Conservation (phyloP, 2,329 filamentous ascomycete genomes). For the Xenoacremonium recifei region DNA sequence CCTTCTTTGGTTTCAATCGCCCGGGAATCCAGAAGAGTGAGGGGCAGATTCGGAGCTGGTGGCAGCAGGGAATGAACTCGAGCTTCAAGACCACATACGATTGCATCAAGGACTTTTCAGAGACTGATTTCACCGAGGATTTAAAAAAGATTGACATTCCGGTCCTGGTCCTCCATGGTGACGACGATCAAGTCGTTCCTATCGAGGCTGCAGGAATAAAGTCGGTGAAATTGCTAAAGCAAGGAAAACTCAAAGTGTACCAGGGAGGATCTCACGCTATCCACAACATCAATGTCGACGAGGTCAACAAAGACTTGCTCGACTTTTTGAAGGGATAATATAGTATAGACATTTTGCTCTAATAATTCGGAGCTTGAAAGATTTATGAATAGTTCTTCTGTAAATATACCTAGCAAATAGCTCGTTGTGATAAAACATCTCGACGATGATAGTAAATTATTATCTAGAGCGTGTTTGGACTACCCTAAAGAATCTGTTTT, state of each 20-base stretch:
- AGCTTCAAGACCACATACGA: not conserved
- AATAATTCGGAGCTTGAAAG: too few relatives aligned
- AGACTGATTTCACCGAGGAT: not conserved
- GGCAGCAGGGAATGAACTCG: not conserved
- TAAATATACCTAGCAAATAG: too few relatives aligned
- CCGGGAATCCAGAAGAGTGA: slow-evolving; percentile 19
- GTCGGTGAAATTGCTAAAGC: not conserved
- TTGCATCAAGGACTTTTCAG: not conserved
- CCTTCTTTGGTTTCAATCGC: slow-evolving; percentile 55
- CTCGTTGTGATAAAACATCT: too few relatives aligned
- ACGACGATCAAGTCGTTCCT: not conserved
- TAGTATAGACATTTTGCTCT: too few relatives aligned
- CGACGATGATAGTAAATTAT: too few relatives aligned
- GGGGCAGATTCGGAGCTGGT: slow-evolving; percentile 9
- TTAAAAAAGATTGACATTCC: not conserved
- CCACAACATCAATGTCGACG: not conserved
- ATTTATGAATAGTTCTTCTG: too few relatives aligned
- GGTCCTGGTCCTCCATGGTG: not conserved
- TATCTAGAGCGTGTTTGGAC: too few relatives aligned
- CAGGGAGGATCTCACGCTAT: not conserved
- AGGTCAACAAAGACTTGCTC: slow-evolving; percentile 27
- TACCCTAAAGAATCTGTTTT: too few relatives aligned
- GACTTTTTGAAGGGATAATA: slow-evolving; percentile 27
- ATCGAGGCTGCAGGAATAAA: not conserved
- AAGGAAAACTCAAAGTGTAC: not conserved